A percentile compares a stretch with the other conserved stretches of the same genome.
Conservation (phyloP, 495 filamentous ascomycete species). For the Lasiosphaeriaceae sp. region DNA sequence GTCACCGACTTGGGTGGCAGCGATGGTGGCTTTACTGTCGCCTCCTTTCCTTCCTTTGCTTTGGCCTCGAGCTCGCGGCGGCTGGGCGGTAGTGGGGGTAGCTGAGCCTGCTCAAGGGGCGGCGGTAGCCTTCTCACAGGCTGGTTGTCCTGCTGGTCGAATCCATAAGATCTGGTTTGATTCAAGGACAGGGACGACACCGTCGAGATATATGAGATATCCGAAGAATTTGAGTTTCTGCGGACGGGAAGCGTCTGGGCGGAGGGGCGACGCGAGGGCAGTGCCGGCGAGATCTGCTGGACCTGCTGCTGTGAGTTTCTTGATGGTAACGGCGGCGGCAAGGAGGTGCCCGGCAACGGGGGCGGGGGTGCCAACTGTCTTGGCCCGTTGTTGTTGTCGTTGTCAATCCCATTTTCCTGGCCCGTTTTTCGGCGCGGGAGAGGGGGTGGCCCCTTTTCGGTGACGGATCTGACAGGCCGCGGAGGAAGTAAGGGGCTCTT, state of each 20-base stretch:
- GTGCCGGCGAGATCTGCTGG: conserved; percentile 32
- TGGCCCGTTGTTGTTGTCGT: conserved; percentile 6
- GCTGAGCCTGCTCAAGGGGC: conserved; percentile 43
- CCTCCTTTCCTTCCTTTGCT: conserved; percentile 33
- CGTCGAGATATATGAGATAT: conserved; percentile 40
- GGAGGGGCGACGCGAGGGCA: conserved; percentile 40
- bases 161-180: conserved; percentile 25
- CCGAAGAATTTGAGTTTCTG: conserved; percentile 44
- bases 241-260: conserved; percentile 27
- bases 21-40: conserved; percentile 12
- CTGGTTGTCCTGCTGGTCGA: conserved; percentile 28
- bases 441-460: conserved; percentile 26
- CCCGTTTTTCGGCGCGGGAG: conserved; percentile 37
- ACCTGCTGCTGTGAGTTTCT: conserved; percentile 29
- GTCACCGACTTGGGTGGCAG: conserved; percentile 14
- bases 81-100: conserved; percentile 47
- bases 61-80: conserved; percentile 44
- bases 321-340: conserved; percentile 35
- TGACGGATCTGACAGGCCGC: conserved; percentile 25
- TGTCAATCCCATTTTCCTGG: neutral
- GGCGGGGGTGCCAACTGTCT: neutral
- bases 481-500: conserved; percentile 36
- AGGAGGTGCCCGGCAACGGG: conserved; percentile 20
- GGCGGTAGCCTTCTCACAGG: conserved; percentile 42
- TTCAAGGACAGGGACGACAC: conserved; percentile 40